Evolutionary conservation across 495 filamentous ascomycete species (phyloP).

Genomic region (Pyrenula aspistea): DNA sequence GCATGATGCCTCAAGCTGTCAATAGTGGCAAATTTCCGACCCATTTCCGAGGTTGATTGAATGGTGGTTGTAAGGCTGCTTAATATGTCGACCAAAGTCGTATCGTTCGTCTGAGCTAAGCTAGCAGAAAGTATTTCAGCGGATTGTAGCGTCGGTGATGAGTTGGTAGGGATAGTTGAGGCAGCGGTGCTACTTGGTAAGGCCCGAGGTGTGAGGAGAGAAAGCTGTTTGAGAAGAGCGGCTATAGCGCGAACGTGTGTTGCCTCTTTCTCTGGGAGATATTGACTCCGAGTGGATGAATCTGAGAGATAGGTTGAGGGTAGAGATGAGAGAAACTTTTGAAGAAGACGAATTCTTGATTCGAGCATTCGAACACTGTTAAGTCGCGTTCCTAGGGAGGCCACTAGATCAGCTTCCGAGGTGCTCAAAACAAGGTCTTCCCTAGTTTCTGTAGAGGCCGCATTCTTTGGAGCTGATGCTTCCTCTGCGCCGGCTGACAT

Average conservation of each 20-base stretch:
- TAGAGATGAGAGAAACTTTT: constrained; percentile 63
- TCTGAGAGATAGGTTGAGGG: constrained; percentile 48
- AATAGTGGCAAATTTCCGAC: constrained; percentile 58
- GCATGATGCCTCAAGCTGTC: constrained; percentile 32
- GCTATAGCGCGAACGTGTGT: constrained; percentile 42
- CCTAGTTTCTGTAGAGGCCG: constrained; percentile 4
- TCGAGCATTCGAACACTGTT: constrained; percentile 91
- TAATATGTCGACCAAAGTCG: constrained; percentile 59
- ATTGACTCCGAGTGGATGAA: constrained; percentile 9
- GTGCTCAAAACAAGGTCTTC: constrained; percentile 5
- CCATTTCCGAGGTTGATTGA: constrained; percentile 52
- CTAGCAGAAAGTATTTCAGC: constrained; percentile 42
- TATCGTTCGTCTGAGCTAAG: constrained; percentile 62
- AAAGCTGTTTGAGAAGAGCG: constrained; percentile 39
- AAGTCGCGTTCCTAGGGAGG: constrained; percentile 66
- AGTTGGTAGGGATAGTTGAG: constrained; percentile 14
- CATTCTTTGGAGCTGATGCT: constrained; percentile 8
- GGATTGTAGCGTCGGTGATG: constrained; percentile 43
- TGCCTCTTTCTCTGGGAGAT: constrained; percentile 15
- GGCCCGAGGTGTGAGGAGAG: constrained; percentile 33
- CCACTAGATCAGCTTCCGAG: constrained; percentile 28
- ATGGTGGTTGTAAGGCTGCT: constrained; percentile 55
- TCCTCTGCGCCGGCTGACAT: constrained; percentile 1
- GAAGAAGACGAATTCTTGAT: constrained; percentile 69
- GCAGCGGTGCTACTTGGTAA: background rate